Conservation (phyloP, 1,284 basidiomycete genomes). For the Pisolithus thermaeus region DNA sequence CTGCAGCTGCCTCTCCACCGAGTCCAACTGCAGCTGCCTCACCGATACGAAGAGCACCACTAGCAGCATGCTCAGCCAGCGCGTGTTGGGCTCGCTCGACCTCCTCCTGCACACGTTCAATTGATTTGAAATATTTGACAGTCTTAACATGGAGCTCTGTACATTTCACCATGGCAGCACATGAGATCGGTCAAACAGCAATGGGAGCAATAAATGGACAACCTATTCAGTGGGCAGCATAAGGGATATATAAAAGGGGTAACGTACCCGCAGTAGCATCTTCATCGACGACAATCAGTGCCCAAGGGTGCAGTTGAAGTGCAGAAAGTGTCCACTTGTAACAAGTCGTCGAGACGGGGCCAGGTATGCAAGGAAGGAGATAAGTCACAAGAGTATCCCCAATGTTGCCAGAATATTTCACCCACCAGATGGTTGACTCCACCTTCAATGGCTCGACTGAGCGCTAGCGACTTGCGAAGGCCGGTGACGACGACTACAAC, state of each 20-base stretch:
- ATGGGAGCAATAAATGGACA: neutral
- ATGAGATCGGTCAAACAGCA: neutral
- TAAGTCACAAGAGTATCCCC: neutral
- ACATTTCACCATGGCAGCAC: neutral
- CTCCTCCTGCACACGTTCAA: conserved; percentile 84
- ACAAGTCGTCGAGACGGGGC: neutral
- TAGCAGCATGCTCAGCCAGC: neutral
- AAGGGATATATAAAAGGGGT: neutral
- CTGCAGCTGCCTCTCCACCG: neutral
- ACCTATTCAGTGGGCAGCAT: neutral
- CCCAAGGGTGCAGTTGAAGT: conserved; percentile 80
- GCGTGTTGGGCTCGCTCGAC: conserved; percentile 55
- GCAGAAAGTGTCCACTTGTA: conserved; percentile 78
- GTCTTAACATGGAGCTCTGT: conserved; percentile 71
- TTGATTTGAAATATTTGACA: conserved; percentile 88
- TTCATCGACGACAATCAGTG: conserved; percentile 81
- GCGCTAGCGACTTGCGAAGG: conserved; percentile 77
- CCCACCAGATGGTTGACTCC: conserved; percentile 79
- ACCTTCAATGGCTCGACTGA: conserved; percentile 86
- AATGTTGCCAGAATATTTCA: neutral
- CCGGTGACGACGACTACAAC: conserved; percentile 86
- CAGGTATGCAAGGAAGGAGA: neutral
- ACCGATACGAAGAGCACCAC: neutral
- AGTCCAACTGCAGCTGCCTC: neutral
- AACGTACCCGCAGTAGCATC: conserved; percentile 72